These are phyloP conservation scores for Usnea hakonensis DNA, from an alignment of 495 filamentous ascomycete genomes.

Conservation along the genomic window DNA sequence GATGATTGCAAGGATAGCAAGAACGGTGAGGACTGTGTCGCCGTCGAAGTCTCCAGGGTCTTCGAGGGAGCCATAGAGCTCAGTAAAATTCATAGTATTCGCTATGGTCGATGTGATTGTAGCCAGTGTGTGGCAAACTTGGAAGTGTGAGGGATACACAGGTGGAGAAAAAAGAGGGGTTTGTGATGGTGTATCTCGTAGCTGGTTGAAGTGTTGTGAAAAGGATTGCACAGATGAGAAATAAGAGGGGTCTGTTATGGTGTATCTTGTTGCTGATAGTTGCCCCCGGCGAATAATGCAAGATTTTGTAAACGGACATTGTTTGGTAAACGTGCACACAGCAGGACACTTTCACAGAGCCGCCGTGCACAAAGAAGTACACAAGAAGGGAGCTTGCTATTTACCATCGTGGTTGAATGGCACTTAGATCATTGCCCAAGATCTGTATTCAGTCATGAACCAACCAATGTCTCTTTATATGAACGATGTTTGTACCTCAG, in stretches of 20 bases:
- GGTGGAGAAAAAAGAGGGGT: no score
- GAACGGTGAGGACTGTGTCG: background rate
- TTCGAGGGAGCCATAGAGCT: background rate
- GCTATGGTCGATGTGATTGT: background rate
- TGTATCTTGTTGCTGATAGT: background rate
- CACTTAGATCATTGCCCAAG: conserved; percentile 49
- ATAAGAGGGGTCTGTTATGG: background rate
- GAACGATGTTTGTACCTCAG: conserved; percentile 16
- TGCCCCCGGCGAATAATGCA: background rate
- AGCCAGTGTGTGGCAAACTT: no score
- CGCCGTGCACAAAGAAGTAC: background rate
- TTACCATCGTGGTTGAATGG: conserved; percentile 50
- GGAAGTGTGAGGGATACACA: no score
- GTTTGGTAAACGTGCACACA: background rate
- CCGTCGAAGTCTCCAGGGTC: background rate
- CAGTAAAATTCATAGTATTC: background rate
- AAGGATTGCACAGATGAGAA: background rate
- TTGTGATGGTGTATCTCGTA: no score
- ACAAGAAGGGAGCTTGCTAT: background rate
- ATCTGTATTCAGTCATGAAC: conserved; percentile 14
- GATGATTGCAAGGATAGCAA: background rate
- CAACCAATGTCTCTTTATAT: background rate
- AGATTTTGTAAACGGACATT: background rate
- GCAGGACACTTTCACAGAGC: background rate
- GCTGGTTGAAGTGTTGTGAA: background rate